These are phyloP conservation scores for Paecilomyces variotii DNA, from an alignment of 2,329 filamentous ascomycete species.

Conservation along the genomic window DNA sequence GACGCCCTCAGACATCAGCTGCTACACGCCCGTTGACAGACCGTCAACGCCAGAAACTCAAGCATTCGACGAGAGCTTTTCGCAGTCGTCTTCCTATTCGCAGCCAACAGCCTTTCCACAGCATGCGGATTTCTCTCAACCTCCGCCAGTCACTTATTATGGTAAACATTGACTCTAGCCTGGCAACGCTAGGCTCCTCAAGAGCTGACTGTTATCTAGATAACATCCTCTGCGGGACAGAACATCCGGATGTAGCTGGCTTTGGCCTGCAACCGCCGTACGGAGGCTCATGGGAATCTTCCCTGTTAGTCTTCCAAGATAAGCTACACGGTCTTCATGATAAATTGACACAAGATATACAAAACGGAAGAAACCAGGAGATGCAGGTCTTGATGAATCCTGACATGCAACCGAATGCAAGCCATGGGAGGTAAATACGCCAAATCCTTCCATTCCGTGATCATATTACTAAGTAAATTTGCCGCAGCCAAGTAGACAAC, in stretches of 20 bases:
- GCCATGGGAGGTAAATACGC: not conserved
- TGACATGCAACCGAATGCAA: not conserved
- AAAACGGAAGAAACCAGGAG: not conserved
- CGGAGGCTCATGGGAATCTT: not conserved
- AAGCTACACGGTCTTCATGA: not conserved
- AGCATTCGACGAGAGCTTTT: not conserved
- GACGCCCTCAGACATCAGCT: slow-evolving; percentile 31
- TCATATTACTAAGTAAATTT: not conserved
- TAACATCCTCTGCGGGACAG: not conserved
- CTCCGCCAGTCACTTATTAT: not conserved
- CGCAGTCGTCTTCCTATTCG: not conserved
- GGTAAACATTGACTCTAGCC: not conserved
- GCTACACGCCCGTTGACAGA: slow-evolving; percentile 21
- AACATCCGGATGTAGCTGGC: not conserved
- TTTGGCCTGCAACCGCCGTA: not conserved
- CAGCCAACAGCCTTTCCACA: not conserved
- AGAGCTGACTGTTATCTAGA: not conserved
- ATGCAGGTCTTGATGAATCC: not conserved
- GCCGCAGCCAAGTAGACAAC: not conserved
- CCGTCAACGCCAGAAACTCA: not conserved
- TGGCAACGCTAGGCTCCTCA: not conserved
- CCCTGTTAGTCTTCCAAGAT: not conserved
- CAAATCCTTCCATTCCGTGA: not conserved
- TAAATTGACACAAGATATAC: not conserved
- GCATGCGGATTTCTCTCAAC: not conserved